These are phyloP conservation scores for Candida vartiovaarae DNA, from an alignment of 805 yeast species.

Conservation along the genomic window DNA sequence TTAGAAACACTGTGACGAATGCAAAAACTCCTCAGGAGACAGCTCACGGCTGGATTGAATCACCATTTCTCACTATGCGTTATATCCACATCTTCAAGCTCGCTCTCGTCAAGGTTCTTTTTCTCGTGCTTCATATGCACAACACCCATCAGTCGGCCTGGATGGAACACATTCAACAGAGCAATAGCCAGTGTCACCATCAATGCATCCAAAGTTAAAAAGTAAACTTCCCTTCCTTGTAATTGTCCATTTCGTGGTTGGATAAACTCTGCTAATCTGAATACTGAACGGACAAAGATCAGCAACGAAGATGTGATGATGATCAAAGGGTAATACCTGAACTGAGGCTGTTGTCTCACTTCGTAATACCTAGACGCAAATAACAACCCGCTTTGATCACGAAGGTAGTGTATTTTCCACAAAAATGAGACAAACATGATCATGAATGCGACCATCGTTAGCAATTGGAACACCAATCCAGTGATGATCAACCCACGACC, in stretches of 20 bases:
- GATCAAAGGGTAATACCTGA: constrained; percentile 34
- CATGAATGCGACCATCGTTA: constrained; percentile 55
- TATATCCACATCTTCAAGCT: too few relatives aligned
- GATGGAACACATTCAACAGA: constrained; percentile 49
- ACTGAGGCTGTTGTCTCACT: constrained; percentile 4
- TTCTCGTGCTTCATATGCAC: not conserved
- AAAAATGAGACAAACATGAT: constrained; percentile 42
- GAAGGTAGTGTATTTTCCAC: constrained; percentile 23
- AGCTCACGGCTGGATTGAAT: too few relatives aligned
- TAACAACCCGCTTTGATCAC: constrained; percentile 1
- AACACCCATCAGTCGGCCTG: constrained; percentile 45
- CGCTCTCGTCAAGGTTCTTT: too few relatives aligned
- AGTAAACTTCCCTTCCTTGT: constrained; percentile 53
- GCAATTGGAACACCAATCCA: constrained; percentile 72
- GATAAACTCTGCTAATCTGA: constrained; percentile 64
- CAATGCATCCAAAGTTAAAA: constrained; percentile 56
- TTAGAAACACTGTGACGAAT: too few relatives aligned
- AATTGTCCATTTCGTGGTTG: constrained; percentile 68
- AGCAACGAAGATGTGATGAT: constrained; percentile 42
- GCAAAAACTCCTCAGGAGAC: too few relatives aligned
- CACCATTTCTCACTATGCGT: too few relatives aligned
- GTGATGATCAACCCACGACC: constrained; percentile 71
- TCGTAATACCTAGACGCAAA: constrained; percentile 4
- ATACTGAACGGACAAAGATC: constrained; percentile 61
- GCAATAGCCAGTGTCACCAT: constrained; percentile 49